Evolutionary conservation across 768 basidiomycete species (phyloP), one percentile per base, ranked within the genome.

Genomic region (Boletus rufocinnamomeus): DNA sequence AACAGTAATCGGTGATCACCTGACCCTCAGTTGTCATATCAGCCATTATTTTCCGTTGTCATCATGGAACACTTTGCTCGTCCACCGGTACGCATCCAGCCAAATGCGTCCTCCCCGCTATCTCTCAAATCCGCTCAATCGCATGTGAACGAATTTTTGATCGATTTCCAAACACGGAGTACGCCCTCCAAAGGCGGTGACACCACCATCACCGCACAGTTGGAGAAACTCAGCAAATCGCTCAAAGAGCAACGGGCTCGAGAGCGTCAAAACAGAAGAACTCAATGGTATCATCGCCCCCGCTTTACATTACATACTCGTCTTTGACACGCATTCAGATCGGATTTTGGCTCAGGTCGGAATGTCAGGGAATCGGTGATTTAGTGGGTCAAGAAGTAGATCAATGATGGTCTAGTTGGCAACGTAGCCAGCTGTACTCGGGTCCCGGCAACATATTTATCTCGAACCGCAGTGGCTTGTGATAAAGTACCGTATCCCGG

Each of bases 191-290:
- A 83, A 54, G 80, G 82, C 11, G 79, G 80, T 4, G 83, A 83
- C 59, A 77, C 79, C 0, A 78, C 84, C 6, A 82, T 84, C 47
- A 84, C 79, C 0, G 83, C 84, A 6, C 85, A 86, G 64, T 74
- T 86, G 23, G 79, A 82, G 66, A 86, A 86, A 67, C 70, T 86
- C 50, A 75, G 75, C 46, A 75, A 76, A 52, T 83, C 84, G 5
- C 66, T 86, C 58, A 77, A 77, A 51, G 82, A 84, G 59, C 79
- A 85, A 62, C 71, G 79, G 1, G 56, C 57, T 48, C 65, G 65
- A 28, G 67, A 67, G 43, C 69, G 69, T 16, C 58, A 37, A 57
- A 57, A 38, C 16, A 62, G 23, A 56, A 14, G 30, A 38, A 41
- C 16, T 13, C 21, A 28, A 54, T 57, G 63, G 62, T 69, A 58